Conservation (phyloP, 306 rosid species). For the Lablab purpureus region DNA sequence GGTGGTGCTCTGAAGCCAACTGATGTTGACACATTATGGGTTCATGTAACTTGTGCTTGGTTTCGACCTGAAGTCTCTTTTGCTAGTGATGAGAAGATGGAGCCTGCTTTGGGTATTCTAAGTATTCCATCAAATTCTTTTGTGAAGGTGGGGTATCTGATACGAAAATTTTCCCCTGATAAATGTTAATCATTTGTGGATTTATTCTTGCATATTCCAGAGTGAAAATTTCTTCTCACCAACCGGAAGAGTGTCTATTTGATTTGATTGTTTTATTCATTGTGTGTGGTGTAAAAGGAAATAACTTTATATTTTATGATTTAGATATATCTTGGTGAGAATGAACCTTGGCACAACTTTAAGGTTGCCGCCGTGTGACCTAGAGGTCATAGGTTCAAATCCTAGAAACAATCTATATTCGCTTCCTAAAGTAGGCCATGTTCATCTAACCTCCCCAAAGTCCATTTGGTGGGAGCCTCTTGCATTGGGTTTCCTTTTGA, state of each 20-base stretch:
- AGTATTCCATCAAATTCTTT: conserved; percentile 98
- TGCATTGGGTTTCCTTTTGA: conserved; percentile 1
- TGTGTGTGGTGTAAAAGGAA: conserved; percentile 7
- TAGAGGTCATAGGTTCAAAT: background rate
- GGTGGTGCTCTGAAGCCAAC: conserved; percentile 99
- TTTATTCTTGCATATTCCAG: conserved; percentile 34
- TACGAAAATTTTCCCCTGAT: conserved; percentile 8
- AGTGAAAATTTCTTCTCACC: conserved; percentile 21
- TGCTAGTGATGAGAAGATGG: conserved; percentile 97
- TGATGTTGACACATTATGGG: conserved; percentile 93
- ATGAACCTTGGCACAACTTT: background rate
- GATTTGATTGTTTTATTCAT: conserved; percentile 17
- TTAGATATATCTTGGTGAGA: conserved; percentile 19
- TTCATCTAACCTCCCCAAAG: background rate
- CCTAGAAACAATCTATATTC: background rate
- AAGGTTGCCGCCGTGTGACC: conserved; percentile 10
- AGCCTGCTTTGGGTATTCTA: conserved; percentile 98
- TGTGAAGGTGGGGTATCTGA: conserved; percentile 74
- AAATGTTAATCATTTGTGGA: background rate
- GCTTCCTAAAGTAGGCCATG: background rate
- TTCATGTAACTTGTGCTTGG: conserved; percentile 99
- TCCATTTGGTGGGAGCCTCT: background rate
- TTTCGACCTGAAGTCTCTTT: conserved; percentile 97
- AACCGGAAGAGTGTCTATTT: conserved; percentile 31
- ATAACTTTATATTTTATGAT: conserved; percentile 41